Conservation (phyloP, 768 basidiomycete species). For the Calocybe indica region DNA sequence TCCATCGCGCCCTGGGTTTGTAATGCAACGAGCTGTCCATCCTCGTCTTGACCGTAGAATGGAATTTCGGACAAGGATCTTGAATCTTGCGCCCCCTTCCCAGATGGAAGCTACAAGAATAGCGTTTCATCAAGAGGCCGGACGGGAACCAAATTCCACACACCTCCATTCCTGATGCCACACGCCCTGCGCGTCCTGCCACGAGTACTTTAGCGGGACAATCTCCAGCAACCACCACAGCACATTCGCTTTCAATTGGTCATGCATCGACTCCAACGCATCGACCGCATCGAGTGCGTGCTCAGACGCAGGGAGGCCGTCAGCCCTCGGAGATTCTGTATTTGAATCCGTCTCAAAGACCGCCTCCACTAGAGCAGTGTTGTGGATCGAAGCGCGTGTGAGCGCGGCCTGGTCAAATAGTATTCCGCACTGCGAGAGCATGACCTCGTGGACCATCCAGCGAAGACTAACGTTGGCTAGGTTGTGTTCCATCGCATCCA, state of each 20-base stretch:
- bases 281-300: constrained; percentile 22
- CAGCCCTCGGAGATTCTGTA: background rate
- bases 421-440: constrained; percentile 52
- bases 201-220: constrained; percentile 44
- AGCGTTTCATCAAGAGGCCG: no score
- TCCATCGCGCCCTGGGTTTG: constrained; percentile 51
- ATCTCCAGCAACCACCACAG: constrained; percentile 76
- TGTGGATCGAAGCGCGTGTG: constrained; percentile 31
- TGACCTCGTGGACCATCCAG: constrained; percentile 76
- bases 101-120: constrained; percentile 29
- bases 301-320: no score
- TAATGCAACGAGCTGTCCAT: constrained; percentile 48
- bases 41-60: constrained; percentile 56
- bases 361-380: constrained; percentile 3
- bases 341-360: constrained; percentile 6
- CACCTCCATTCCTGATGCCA: constrained; percentile 34
- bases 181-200: constrained; percentile 47
- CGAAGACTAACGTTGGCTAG: constrained; percentile 60
- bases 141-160: no score
- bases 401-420: constrained; percentile 49
- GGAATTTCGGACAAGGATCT: constrained; percentile 47
- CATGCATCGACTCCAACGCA: constrained; percentile 48
- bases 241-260: constrained; percentile 35
- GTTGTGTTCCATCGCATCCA: constrained; percentile 33
- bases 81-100: constrained; percentile 52